Percentiles rank a stretch among this genome's conserved stretches.
These are phyloP conservation scores for Cryptococcus sp. DNA, from an alignment of 1,284 basidiomycete genomes.

Conservation along the genomic window DNA sequence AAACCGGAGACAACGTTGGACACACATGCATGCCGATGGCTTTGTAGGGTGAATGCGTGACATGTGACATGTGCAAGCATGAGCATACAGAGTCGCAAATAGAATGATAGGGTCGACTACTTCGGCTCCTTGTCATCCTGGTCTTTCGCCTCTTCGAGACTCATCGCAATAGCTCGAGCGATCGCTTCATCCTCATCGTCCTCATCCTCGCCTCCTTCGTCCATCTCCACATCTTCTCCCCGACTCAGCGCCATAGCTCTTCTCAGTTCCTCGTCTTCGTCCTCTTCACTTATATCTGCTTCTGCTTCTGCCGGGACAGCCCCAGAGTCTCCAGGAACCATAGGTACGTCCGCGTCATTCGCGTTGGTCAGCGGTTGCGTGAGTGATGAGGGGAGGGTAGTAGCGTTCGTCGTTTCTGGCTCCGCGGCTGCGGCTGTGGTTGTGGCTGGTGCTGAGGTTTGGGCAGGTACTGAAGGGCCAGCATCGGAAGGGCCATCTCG, in stretches of 20 bases:
- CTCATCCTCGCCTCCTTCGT: constrained; percentile 44
- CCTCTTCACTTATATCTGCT: constrained; percentile 28
- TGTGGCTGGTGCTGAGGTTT: constrained; percentile 40
- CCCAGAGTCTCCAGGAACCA: constrained; percentile 26
- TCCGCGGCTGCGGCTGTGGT: constrained; percentile 9
- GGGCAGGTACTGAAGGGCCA: constrained; percentile 13
- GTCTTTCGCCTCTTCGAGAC: constrained; percentile 54
- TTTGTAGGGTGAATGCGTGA: too few relatives aligned
- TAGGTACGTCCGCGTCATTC: constrained; percentile 24
- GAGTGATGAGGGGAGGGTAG: constrained; percentile 19
- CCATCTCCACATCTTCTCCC: constrained; percentile 48
- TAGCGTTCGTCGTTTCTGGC: constrained; percentile 15
- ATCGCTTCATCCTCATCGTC: constrained; percentile 63
- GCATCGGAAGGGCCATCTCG: constrained; percentile 47
- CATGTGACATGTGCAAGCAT: too few relatives aligned
- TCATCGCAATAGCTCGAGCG: constrained; percentile 65
- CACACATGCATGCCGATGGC: too few relatives aligned
- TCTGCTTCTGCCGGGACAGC: constrained; percentile 24
- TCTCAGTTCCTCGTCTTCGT: constrained; percentile 46
- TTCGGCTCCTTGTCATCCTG: constrained; percentile 35
- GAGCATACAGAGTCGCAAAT: too few relatives aligned
- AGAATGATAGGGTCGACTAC: constrained; percentile 3
- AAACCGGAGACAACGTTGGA: too few relatives aligned
- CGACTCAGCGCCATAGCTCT: constrained; percentile 47
- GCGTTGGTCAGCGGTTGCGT: constrained; percentile 33